These are phyloP conservation scores for Paraleonurus japonicus DNA, from an alignment of 257 asterid genomes.

Conservation along the genomic window DNA sequence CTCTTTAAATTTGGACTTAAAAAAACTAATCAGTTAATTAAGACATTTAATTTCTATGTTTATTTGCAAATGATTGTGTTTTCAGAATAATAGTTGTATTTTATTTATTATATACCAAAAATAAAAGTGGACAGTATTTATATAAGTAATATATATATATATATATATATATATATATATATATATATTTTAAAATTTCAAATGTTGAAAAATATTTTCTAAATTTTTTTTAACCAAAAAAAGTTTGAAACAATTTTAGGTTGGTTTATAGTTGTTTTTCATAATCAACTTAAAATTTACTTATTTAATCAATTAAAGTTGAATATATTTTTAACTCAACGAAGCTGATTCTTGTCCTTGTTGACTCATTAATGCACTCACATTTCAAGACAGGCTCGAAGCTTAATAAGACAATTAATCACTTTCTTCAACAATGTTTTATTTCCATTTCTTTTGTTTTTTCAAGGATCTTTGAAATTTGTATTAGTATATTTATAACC, in stretches of 20 bases:
- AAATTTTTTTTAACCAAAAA: neutral
- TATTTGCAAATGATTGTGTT: too few species aligned
- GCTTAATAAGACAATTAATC: conserved; percentile 18
- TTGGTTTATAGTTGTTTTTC: neutral
- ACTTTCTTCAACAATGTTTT: conserved; percentile 25
- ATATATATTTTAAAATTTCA: too few species aligned
- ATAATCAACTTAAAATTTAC: neutral
- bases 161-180: too few species aligned
- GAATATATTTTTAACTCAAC: neutral
- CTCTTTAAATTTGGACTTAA: neutral
- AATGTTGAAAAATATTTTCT: neutral
- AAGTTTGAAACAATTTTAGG: neutral
- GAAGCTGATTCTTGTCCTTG: neutral
- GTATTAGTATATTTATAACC: neutral
- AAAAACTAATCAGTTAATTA: too few species aligned
- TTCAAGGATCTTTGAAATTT: conserved; percentile 19
- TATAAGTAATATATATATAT: too few species aligned
- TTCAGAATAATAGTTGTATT: too few species aligned
- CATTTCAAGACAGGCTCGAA: conserved; percentile 20
- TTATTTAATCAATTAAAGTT: neutral
- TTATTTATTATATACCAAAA: too few species aligned
- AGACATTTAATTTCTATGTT: too few species aligned
- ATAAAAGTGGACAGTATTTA: too few species aligned
- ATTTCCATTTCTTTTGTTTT: neutral
- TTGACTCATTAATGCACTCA: conserved; percentile 32